phyloP scores from a whole-genome alignment of 192 early-diverging fungal species.

The Podila epicladia region DNA sequence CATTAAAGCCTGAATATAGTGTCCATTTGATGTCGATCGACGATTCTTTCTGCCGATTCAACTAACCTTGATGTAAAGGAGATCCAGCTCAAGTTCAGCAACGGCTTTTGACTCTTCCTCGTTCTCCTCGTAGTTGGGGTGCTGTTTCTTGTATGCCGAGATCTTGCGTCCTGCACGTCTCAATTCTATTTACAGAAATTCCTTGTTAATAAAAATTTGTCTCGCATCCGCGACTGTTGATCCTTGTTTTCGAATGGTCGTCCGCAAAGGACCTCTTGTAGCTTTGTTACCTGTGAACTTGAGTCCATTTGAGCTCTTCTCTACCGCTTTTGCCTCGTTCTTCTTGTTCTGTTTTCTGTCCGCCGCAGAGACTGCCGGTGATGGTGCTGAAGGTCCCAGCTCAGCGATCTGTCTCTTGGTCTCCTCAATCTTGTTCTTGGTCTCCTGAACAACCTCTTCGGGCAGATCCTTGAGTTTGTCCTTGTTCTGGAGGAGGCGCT shows the following conservation, averaged over 20 bases:
- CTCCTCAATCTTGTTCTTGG: conserved; percentile 29
- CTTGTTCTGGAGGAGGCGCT: conserved; percentile 41
- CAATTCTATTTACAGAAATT: conserved; percentile 16
- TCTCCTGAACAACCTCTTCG: conserved; percentile 22
- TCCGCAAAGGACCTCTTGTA: no score
- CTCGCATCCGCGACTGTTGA: no score
- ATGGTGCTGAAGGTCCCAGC: conserved; percentile 7
- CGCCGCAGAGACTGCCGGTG: not conserved
- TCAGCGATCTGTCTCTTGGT: conserved; percentile 25
- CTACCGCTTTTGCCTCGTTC: not conserved
- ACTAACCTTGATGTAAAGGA: conserved; percentile 44
- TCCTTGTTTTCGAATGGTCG: not conserved
- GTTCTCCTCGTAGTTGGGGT: conserved; percentile 24
- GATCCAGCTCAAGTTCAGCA: conserved; percentile 25
- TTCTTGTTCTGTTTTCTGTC: not conserved
- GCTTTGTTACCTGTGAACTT: conserved; percentile 32
- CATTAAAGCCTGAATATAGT: not conserved
- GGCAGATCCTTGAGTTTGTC: conserved; percentile 35
- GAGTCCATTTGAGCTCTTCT: conserved; percentile 8
- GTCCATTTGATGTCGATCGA: not conserved
- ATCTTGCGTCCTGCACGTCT: conserved; percentile 41
- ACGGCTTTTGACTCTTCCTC: conserved; percentile 26
- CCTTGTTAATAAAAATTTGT: no score
- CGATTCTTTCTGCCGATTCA: not conserved
- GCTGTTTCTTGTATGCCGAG: conserved; percentile 33